Percentiles rank a stretch among this genome's conserved stretches.
Conservation (phyloP, 768 basidiomycete genomes). For the Pisolithus orientalis region DNA sequence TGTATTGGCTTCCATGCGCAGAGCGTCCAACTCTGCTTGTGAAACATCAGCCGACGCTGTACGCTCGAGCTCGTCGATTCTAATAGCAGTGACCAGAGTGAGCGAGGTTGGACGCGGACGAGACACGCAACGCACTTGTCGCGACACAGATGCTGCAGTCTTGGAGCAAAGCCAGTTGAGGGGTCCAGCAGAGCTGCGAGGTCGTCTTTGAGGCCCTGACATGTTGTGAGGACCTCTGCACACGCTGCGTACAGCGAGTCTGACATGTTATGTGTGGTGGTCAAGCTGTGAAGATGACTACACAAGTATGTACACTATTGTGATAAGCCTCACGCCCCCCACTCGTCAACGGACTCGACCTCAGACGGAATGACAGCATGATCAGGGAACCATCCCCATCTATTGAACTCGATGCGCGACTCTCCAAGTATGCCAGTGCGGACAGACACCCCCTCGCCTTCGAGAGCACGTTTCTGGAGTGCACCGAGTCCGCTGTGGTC, state of each 20-base stretch:
- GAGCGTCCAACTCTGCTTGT: conserved; percentile 50
- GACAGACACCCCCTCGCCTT: conserved; percentile 73
- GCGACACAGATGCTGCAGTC: conserved; percentile 43
- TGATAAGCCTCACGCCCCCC: conserved; percentile 12
- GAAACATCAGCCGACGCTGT: conserved; percentile 29
- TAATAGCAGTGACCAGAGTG: conserved; percentile 16
- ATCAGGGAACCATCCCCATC: conserved; percentile 62
- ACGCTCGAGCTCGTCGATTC: conserved; percentile 50
- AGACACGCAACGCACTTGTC: conserved; percentile 42
- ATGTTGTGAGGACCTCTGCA: conserved; percentile 59
- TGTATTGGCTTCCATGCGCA: conserved; percentile 72
- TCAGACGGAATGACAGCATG: conserved; percentile 3
- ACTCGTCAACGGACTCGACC: conserved; percentile 12
- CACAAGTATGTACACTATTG: too few species aligned
- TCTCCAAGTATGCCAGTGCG: conserved; percentile 44
- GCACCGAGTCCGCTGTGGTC: conserved; percentile 69
- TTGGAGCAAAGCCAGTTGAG: conserved; percentile 64
- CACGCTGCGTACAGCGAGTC: conserved; percentile 52
- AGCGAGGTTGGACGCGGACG: background rate
- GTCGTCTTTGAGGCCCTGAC: conserved; percentile 51
- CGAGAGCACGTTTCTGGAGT: conserved; percentile 59
- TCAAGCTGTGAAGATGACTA: background rate
- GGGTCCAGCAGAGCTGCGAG: conserved; percentile 59
- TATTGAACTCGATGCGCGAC: conserved; percentile 46
- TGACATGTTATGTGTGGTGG: conserved; percentile 17